phyloP scores from a whole-genome alignment of 139 green algal species.

The Haematococcus sp. region DNA sequence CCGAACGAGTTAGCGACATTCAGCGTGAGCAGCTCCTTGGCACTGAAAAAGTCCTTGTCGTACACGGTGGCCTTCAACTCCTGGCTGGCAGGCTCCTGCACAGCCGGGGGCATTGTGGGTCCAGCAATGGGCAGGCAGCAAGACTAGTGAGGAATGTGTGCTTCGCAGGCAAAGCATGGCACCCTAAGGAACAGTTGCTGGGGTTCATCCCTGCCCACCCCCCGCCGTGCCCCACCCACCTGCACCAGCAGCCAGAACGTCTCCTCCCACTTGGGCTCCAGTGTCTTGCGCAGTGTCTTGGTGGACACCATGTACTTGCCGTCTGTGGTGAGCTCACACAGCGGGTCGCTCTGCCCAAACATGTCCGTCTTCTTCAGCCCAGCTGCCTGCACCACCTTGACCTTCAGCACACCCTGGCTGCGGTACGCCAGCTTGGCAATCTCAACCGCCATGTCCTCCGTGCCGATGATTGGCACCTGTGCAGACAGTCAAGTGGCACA shows the following conservation, averaged over 20 bases:
- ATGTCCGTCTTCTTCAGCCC: conserved; percentile 4
- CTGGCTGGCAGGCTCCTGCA: conserved; percentile 8
- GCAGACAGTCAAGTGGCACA: too few species aligned
- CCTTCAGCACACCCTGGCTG: conserved; percentile 22
- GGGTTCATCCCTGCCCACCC: too few species aligned
- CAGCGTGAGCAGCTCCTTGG: conserved; percentile 10
- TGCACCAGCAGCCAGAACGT: conserved; percentile 15
- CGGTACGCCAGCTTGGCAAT: conserved; percentile 69
- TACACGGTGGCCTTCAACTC: background rate
- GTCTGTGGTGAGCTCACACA: conserved; percentile 13
- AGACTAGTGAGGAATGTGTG: too few species aligned
- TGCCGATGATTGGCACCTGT: conserved; percentile 7
- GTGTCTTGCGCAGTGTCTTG: background rate
- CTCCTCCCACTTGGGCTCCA: conserved; percentile 8
- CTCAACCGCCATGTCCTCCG: conserved; percentile 82
- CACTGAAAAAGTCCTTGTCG: conserved; percentile 3
- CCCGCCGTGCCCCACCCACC: too few species aligned
- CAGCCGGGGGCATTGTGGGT: too few species aligned
- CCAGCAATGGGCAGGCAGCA: too few species aligned
- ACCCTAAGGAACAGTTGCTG: too few species aligned
- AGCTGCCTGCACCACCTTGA: background rate
- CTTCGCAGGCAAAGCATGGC: too few species aligned
- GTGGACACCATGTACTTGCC: background rate
- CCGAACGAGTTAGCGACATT: background rate
- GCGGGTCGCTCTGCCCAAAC: background rate